phyloP scores from a whole-genome alignment of 2,329 filamentous ascomycete species.

The Venturia carpophila region DNA sequence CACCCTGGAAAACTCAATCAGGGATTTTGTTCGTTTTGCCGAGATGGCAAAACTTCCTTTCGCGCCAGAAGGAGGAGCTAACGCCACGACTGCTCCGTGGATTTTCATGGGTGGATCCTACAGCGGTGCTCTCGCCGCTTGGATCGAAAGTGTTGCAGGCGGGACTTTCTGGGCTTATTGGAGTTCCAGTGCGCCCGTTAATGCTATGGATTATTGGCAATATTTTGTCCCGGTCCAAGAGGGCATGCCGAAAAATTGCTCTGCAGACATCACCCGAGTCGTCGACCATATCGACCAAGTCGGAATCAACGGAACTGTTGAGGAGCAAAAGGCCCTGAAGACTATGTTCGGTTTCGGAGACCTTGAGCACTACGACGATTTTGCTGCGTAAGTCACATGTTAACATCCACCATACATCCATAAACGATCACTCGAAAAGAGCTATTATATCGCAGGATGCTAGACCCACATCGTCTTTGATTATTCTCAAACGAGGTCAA shows the following conservation, averaged over 20 bases:
- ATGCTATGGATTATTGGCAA: conserved; percentile 50
- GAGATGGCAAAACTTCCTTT: conserved; percentile 47
- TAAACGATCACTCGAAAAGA: too few relatives aligned
- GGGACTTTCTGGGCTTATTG: conserved; percentile 56
- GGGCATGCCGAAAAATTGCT: conserved; percentile 54
- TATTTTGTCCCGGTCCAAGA: conserved; percentile 51
- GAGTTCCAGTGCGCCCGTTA: conserved; percentile 47
- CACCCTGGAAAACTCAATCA: conserved; percentile 46
- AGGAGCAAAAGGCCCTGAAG: conserved; percentile 40
- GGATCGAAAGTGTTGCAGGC: conserved; percentile 45
- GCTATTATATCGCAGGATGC: too few relatives aligned
- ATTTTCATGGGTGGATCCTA: conserved; percentile 51
- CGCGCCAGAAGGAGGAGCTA: conserved; percentile 40
- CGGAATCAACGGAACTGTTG: conserved; percentile 25
- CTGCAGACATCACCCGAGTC: conserved; percentile 44
- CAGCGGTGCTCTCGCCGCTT: conserved; percentile 48
- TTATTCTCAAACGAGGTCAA: too few relatives aligned
- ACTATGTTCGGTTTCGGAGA: conserved; percentile 44
- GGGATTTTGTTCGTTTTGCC: conserved; percentile 49
- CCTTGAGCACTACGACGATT: conserved; percentile 46
- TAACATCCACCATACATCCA: neutral
- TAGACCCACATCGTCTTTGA: too few relatives aligned
- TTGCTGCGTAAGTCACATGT: conserved; percentile 33
- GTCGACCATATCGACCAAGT: conserved; percentile 42
- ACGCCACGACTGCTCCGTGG: conserved; percentile 49